These are phyloP conservation scores for Collybiopsis luxurians DNA, from an alignment of 768 basidiomycete species.

Conservation along the genomic window DNA sequence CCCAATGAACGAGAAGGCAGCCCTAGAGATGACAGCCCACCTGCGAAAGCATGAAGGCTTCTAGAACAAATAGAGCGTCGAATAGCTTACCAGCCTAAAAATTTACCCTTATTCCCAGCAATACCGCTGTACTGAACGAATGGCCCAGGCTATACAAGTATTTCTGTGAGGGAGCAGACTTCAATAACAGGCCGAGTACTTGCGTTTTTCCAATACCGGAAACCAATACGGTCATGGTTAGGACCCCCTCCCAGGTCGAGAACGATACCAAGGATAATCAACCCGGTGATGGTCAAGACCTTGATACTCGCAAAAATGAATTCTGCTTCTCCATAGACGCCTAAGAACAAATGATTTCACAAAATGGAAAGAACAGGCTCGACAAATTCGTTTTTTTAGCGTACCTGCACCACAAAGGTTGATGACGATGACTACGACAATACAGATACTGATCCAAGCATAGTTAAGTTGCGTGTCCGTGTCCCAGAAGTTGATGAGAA, in stretches of 20 bases:
- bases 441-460: conserved; percentile 76
- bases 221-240: conserved; percentile 61
- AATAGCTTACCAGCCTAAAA: conserved; percentile 57
- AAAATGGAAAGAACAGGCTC: too few relatives aligned
- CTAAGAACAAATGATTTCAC: conserved; percentile 20
- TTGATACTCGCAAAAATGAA: conserved; percentile 79
- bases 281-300: conserved; percentile 75
- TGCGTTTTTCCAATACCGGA: conserved; percentile 19
- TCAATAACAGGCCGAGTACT: conserved; percentile 55
- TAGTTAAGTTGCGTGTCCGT: conserved; percentile 50
- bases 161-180: conserved; percentile 90
- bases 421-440: conserved; percentile 73
- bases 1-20: conserved; percentile 91
- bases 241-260: conserved; percentile 89
- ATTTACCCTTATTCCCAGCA: conserved; percentile 67
- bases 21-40: conserved; percentile 75
- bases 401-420: conserved; percentile 70
- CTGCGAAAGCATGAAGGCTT: conserved; percentile 38
- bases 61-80: too few relatives aligned
- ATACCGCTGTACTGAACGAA: conserved; percentile 73
- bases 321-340: conserved; percentile 82
- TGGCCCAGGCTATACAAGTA: conserved; percentile 66
- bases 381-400: too few relatives aligned
- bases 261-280: conserved; percentile 66
- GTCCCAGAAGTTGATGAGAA: conserved; percentile 78